phyloP scores from a whole-genome alignment of 805 yeast genomes.

The Sugiyamaella americana region DNA sequence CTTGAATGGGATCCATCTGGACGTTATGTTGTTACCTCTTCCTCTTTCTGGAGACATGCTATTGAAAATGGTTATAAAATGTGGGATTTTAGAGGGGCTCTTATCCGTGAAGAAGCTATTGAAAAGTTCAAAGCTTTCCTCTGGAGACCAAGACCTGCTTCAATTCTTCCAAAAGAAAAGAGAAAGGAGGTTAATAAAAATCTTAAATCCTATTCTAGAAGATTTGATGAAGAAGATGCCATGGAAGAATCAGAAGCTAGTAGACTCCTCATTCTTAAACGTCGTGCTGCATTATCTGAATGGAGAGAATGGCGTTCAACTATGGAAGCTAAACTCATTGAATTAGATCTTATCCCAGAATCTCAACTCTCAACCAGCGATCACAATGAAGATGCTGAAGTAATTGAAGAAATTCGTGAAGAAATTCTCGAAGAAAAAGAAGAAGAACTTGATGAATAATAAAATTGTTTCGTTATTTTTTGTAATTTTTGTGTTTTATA shows the following conservation, averaged over 20 bases:
- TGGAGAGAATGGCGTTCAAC: slow-evolving; percentile 76
- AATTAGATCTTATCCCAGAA: slow-evolving; percentile 38
- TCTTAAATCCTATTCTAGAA: slow-evolving; percentile 81
- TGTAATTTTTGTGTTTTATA: too few relatives aligned
- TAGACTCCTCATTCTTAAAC: slow-evolving; percentile 78
- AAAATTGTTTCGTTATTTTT: too few relatives aligned
- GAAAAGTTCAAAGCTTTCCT: slow-evolving; percentile 82
- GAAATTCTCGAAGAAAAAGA: slow-evolving; percentile 46
- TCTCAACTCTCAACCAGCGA: slow-evolving; percentile 37
- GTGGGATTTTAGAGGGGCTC: slow-evolving; percentile 75
- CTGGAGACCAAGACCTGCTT: slow-evolving; percentile 97
- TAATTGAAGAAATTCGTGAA: slow-evolving; percentile 69
- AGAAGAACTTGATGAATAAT: slow-evolving; percentile 30
- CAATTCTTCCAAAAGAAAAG: slow-evolving; percentile 68
- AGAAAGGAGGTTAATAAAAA: slow-evolving; percentile 87
- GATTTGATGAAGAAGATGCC: slow-evolving; percentile 90
- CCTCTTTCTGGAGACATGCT: slow-evolving; percentile 76
- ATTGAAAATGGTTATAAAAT: slow-evolving; percentile 88
- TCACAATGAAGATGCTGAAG: slow-evolving; percentile 44
- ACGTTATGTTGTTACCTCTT: slow-evolving; percentile 81
- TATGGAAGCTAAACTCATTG: slow-evolving; percentile 42
- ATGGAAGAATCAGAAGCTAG: slow-evolving; percentile 93
- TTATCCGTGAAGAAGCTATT: slow-evolving; percentile 66
- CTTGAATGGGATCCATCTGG: slow-evolving; percentile 96
- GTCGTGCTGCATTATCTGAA: slow-evolving; percentile 74